Evolutionary conservation across 805 yeast species (phyloP), one percentile per base, ranked within the genome.

Genomic region (Myxozyma neglecta): DNA sequence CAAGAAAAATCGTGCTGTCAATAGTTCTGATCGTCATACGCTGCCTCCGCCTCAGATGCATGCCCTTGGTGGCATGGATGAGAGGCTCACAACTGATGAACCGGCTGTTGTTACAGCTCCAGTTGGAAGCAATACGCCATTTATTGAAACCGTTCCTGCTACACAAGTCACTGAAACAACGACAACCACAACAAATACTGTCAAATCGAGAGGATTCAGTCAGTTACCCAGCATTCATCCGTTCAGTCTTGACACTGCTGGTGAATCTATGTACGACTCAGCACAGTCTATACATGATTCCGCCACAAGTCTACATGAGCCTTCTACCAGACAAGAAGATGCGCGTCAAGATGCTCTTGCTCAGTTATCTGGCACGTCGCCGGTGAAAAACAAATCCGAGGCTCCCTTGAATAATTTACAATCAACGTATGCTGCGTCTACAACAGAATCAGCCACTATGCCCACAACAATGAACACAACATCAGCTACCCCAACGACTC

Each of bases 211-310:
- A 18, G 51, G 51, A 36, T 52, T 44, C 34, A 50, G 55, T 14
- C 44, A 46, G 10, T 32, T 50, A 6, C 56, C 48, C 10, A 46
- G 56, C n/a, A 44, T 32, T 18, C 60, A 50, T 37, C 53, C 53
- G 32, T 46, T 57, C 29, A 47, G 56, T 43, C 48, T 42, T 16
- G 56, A 42, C 4, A 8, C 54, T 13, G 54, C 24, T 13, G 46
- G 40, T 14, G 14, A 11, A n/a, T 29, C 32, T n/a, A 39, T 29
- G 16, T 34, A 39, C 40, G 9, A 37, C 9, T 13, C 11, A 13
- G 40, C 13, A 37, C 40, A 10, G 11, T 37, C 40, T 13, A 13
- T 37, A 10, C 11, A 37, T 37, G 40, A 37, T 37, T 37, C 40
- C 9, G 40, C 40, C 13, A 36, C 13, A 13, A 13, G 40, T 9